Evolutionary conservation across 495 filamentous ascomycete genomes (phyloP), one percentile per base, ranked within the genome.

Genomic region (Penicillium psychrofluorescens): DNA sequence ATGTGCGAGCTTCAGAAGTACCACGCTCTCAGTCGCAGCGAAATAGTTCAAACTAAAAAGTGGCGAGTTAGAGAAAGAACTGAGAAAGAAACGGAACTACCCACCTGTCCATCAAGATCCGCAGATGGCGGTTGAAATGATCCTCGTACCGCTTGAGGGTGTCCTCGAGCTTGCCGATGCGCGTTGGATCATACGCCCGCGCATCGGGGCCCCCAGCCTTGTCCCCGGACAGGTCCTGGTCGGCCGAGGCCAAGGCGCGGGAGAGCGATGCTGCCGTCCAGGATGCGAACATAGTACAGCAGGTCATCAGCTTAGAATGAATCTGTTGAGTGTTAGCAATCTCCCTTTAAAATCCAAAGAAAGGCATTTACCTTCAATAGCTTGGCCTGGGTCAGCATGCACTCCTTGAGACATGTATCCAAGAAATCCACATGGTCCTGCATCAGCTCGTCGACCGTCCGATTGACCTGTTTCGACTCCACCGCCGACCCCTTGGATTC

Each of bases 371-470:
- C 92, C 71, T 87, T 83, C 13, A 98, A 69, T 7, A 98, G 67
- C 64, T 95, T 95, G 41, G 85, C 85, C 59, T 98, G 95, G 9
- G 94, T 97, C 30, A 98, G 75, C 91, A 96, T 96, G 72, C 94
- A 96, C 68, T 96, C 92, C 67, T 97, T 97, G 43, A 98, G 69
- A 63, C 92, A 98, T 10, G 91, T 96, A 55, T 96, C 92, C 43
- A 98, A 64, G 61, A 97, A 97, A 65, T 97, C 92, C 29, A 98
- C 90, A 71, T 98, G 92, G 62, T 97, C 91, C 64, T 97, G 89
- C 92, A 98, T 98, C 55, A 98, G 67, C 61, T 96, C 88, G 53
- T 98, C 92, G 11, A 98, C 94, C 0, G 92, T 98, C 33, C 90
- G 75, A 46, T 86, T 88, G 36, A 70, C 72, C 59, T 79, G 66